Conservation (phyloP, 139 green algal species). For the Picochlorum sp. region DNA sequence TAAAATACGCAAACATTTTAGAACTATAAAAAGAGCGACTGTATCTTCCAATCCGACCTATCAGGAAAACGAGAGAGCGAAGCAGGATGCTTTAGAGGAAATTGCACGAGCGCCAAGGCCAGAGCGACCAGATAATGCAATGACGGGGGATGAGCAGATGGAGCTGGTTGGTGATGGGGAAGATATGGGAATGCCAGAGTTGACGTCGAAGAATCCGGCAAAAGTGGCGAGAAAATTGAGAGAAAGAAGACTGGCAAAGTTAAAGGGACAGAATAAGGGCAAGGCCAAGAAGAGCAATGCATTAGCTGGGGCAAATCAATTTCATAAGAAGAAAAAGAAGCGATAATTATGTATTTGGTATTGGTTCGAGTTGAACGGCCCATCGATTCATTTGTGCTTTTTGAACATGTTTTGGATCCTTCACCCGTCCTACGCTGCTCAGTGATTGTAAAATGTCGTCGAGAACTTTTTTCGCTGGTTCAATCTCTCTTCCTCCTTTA, state of each 20-base stretch:
- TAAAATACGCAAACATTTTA: conserved; percentile 26
- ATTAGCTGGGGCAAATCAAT: conserved; percentile 14
- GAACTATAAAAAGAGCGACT: conserved; percentile 13
- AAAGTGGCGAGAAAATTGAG: conserved; percentile 9
- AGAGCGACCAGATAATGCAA: not conserved
- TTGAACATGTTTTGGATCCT: not conserved
- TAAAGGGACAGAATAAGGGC: not conserved
- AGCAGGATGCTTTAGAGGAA: conserved; percentile 15
- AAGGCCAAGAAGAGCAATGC: conserved; percentile 12
- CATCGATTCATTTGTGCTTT: not conserved
- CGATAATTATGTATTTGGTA: not conserved
- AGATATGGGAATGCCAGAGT: not conserved
- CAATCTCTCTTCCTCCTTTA: conserved; percentile 18
- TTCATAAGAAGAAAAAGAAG: conserved; percentile 18
- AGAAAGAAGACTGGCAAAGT: not conserved
- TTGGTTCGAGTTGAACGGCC: not conserved
- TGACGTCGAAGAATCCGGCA: conserved; percentile 8
- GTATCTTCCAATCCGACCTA: conserved; percentile 2
- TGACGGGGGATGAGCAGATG: not conserved
- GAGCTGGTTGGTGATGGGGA: not conserved
- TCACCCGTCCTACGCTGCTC: not conserved
- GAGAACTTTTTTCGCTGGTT: conserved; percentile 11
- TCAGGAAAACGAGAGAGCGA: conserved; percentile 9
- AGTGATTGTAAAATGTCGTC: conserved; percentile 17
- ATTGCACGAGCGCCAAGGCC: conserved; percentile 21